Conservation (phyloP, 129 eudicot species). For the Lactuca sativa region DNA sequence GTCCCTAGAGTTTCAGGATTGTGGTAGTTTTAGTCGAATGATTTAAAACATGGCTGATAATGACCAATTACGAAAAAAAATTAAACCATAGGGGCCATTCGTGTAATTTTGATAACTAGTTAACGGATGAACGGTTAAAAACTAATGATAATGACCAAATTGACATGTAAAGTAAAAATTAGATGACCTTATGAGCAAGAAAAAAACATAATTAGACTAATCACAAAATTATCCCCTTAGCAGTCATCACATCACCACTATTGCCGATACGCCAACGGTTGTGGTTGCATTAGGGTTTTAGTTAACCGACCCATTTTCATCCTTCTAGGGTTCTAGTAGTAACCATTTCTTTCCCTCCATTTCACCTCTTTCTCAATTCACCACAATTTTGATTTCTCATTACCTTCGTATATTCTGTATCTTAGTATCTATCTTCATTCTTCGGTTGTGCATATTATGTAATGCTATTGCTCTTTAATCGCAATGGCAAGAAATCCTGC, state of each 20-base stretch:
- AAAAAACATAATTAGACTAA: too few species aligned
- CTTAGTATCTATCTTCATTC: constrained; percentile 5
- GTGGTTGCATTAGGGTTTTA: constrained; percentile 2
- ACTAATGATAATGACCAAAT: too few species aligned
- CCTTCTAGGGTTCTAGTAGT: constrained; percentile 17
- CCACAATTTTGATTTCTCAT: not conserved
- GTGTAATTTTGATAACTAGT: too few species aligned
- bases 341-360: constrained; percentile 5
- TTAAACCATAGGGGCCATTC: too few species aligned
- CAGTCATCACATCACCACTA: not conserved
- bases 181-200: too few species aligned
- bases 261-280: not conserved
- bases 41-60: too few species aligned
- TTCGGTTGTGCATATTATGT: constrained; percentile 15
- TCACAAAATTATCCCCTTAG: too few species aligned
- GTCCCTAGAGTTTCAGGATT: too few species aligned
- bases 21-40: too few species aligned
- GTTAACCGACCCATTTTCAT: constrained; percentile 4
- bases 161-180: too few species aligned
- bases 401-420: constrained; percentile 1
- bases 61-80: too few species aligned
- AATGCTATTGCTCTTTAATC: constrained; percentile 6
- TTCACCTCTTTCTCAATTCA: not conserved
- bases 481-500: constrained; percentile 63
- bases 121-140: too few species aligned